Percentiles rank a stretch among this genome's conserved stretches.
phyloP scores from a whole-genome alignment of 768 basidiomycete genomes.

The Pilatotrama ljubarskyi region DNA sequence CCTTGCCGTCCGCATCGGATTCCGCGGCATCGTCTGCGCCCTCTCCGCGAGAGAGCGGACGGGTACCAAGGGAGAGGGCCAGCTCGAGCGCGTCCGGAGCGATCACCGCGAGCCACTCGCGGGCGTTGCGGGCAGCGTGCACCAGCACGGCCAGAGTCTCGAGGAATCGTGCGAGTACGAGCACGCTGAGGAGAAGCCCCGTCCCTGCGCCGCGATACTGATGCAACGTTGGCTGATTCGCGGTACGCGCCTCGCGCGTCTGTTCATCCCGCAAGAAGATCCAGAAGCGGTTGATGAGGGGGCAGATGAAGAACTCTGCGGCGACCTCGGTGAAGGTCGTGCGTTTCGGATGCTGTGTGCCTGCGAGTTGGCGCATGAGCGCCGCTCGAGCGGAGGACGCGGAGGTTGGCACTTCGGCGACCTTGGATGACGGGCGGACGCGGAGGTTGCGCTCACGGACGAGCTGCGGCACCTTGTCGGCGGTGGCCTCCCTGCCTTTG shows the following conservation, averaged over 20 bases:
- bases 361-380: conserved; percentile 15
- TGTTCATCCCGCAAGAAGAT: conserved; percentile 85
- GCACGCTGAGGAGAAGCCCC: conserved; percentile 77
- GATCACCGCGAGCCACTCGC: conserved; percentile 78
- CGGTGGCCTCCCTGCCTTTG: conserved; percentile 53
- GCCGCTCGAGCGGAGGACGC: conserved; percentile 9
- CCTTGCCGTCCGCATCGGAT: neutral
- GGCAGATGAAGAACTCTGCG: conserved; percentile 85
- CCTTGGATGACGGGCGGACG: conserved; percentile 49
- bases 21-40: conserved; percentile 33
- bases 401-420: conserved; percentile 43
- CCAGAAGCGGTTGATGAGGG: conserved; percentile 95
- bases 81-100: conserved; percentile 84
- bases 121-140: conserved; percentile 78
- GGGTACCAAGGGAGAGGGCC: conserved; percentile 75
- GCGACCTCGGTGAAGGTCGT: conserved; percentile 69
- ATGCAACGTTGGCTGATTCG: conserved; percentile 50
- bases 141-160: conserved; percentile 76
- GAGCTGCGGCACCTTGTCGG: conserved; percentile 58
- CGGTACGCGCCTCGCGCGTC: conserved; percentile 69
- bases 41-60: conserved; percentile 50
- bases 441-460: conserved; percentile 75
- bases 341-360: conserved; percentile 16
- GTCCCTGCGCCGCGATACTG: conserved; percentile 75
- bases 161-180: conserved; percentile 76